Percentiles rank a stretch among this genome's conserved stretches.
Evolutionary conservation across 768 basidiomycete species (phyloP).

Genomic region (Fomitopsis serialis): DNA sequence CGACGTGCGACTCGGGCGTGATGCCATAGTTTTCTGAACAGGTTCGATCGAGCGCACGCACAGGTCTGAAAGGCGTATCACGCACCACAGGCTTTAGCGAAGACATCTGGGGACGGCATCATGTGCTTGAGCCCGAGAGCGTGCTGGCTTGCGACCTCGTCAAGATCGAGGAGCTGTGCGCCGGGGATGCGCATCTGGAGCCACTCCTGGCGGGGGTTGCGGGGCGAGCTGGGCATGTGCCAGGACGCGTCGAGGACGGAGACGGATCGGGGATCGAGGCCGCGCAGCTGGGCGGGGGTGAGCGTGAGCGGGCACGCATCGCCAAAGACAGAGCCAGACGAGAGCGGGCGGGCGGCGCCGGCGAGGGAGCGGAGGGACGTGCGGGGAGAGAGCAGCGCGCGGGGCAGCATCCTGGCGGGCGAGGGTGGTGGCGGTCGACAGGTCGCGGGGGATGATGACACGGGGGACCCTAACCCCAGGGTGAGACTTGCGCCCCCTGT

Average conservation of each 20-base stretch:
- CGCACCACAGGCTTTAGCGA: conserved; percentile 80
- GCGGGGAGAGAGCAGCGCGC: not conserved
- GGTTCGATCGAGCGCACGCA: not conserved
- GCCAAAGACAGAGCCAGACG: conserved; percentile 24
- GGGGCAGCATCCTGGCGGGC: not conserved
- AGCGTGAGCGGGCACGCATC: conserved; percentile 42
- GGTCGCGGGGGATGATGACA: not conserved
- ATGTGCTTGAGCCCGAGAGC: conserved; percentile 87
- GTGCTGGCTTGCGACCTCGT: conserved; percentile 45
- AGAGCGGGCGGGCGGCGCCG: not conserved
- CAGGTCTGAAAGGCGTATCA: conserved; percentile 4
- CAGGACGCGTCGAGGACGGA: conserved; percentile 74
- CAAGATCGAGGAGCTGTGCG: conserved; percentile 14
- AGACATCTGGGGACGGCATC: conserved; percentile 72
- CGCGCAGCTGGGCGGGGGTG: conserved; percentile 43
- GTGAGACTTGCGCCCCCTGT: not conserved
- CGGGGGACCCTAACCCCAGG: conserved; percentile 10
- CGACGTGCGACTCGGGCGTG: conserved; percentile 66
- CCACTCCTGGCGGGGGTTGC: conserved; percentile 48
- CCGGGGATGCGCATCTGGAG: conserved; percentile 9
- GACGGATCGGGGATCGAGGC: conserved; percentile 29
- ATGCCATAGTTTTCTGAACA: conserved; percentile 68
- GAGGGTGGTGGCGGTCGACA: not conserved
- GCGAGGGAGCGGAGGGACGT: not conserved
- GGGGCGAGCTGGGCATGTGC: conserved; percentile 89